Base-by-base conservation (phyloP, 495 filamentous ascomycete genomes). In the Polyplosphaeria fusca region DNA sequence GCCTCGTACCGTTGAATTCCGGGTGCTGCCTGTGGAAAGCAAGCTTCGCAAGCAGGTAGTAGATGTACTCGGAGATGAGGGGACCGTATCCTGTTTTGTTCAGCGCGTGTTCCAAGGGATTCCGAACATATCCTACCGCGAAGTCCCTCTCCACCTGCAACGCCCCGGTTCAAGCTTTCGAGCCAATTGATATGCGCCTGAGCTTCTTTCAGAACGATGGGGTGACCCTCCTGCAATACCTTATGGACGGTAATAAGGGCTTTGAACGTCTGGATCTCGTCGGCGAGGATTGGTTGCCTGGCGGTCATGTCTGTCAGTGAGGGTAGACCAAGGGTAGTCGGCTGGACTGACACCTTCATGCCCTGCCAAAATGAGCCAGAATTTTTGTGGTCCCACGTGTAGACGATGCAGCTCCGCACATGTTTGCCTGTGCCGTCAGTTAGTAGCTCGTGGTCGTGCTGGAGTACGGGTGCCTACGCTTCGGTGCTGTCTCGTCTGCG, bases 341-440 rank as follows among this genome's bases (percentile, higher is more conserved):
- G 5, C 13, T 11, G 16, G 24, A 65, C 86, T 56, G 78, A 93
- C 86, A 98, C 93, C 83, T 98, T 98, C 85, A 98, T 94, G 68
- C 89, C 91, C 43, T 88, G 84, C 93, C 93, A 98, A 75, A 98
- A 98, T 65, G 90, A 89, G 64, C 83, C 79, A 38, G 92, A 96
- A 59, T 88, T 94, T 76, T 96, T 96, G 78, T 97, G 91, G 76
- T 98, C 93, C 93, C 93, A 98, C 52, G 93, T 97, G 70, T 98
- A 97, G 39, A 98, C 91, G 70, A 98, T 98, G 69, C 89, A 95
- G 67, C 87, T 90, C 55, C 93, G 86, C 56, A 98, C 93, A 90
- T 98, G 93, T 74, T 98, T 98, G 61, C 85, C 84, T 86, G 58
- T 25, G 35, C 22, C 20, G 20, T 39, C 24, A 11, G 55, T 73